A percentile compares a stretch with the other conserved stretches of the same genome.
Conservation (phyloP, 1,284 basidiomycete genomes). For the Vanrija sp. region DNA sequence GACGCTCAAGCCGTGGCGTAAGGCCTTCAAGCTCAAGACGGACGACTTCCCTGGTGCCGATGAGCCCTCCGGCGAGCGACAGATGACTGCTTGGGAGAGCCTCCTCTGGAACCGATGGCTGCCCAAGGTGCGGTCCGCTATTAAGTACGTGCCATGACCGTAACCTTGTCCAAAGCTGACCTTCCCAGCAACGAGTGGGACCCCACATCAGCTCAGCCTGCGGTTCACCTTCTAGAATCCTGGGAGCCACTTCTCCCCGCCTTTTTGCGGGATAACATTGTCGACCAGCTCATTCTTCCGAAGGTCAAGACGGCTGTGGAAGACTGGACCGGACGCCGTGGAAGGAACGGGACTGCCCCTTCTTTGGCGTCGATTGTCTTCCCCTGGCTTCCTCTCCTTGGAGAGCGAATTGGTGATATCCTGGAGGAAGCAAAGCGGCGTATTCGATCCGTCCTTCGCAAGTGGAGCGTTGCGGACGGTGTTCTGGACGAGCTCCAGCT, state of each 20-base stretch:
- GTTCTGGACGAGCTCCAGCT: constrained; percentile 67
- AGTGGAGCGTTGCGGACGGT: constrained; percentile 71
- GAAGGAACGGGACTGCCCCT: constrained; percentile 24
- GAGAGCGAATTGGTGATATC: constrained; percentile 69
- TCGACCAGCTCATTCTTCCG: constrained; percentile 91
- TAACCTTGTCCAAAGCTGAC: background rate
- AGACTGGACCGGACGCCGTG: constrained; percentile 64
- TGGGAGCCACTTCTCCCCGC: constrained; percentile 83
- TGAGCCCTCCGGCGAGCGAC: constrained; percentile 10
- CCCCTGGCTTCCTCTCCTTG: constrained; percentile 90
- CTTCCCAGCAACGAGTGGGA: constrained; percentile 74
- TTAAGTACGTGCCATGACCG: constrained; percentile 59
- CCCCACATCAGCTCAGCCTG: constrained; percentile 66
- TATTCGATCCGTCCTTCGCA: constrained; percentile 69
- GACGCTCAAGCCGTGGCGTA: constrained; percentile 45
- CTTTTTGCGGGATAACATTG: constrained; percentile 89
- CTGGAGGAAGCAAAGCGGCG: constrained; percentile 81
- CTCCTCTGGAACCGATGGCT: constrained; percentile 93
- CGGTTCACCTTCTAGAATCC: constrained; percentile 75
- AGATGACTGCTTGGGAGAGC: constrained; percentile 94
- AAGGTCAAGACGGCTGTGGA: constrained; percentile 81
- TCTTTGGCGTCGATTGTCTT: constrained; percentile 80
- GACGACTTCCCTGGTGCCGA: background rate
- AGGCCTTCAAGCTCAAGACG: constrained; percentile 35
- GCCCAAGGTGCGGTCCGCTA: constrained; percentile 80